Percentiles rank a stretch among this genome's conserved stretches.
phyloP scores from a whole-genome alignment of 139 green algal species.

The Microglena sp. region DNA sequence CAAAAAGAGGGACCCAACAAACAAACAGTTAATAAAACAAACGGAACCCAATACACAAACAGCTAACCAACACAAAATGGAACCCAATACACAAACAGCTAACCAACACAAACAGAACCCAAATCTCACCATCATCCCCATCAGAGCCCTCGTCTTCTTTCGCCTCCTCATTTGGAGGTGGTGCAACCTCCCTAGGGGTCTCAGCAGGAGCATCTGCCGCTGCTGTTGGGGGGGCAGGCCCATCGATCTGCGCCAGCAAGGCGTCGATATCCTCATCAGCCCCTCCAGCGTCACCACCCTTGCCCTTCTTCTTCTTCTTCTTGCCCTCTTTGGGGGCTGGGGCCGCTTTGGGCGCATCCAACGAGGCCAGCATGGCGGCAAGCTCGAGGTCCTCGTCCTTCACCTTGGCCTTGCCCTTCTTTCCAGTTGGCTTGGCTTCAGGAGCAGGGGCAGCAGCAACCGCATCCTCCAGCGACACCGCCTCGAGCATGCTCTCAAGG shows the following conservation, averaged over 20 bases:
- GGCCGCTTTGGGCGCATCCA: conserved; percentile 43
- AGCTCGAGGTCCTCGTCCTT: conserved; percentile 46
- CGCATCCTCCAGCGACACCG: conserved; percentile 16
- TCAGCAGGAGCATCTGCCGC: conserved; percentile 11
- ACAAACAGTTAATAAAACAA: too few species aligned
- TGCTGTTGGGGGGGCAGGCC: conserved; percentile 11
- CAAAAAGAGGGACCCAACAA: too few species aligned
- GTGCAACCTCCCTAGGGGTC: conserved; percentile 3
- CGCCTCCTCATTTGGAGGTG: not conserved
- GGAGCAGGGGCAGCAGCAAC: conserved; percentile 5
- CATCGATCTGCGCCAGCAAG: conserved; percentile 58
- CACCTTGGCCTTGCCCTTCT: conserved; percentile 27
- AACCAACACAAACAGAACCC: too few species aligned
- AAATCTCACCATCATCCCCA: conserved; percentile 22
- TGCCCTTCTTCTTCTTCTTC: conserved; percentile 38
- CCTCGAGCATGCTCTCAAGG: conserved; percentile 28
- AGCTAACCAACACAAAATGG: too few species aligned
- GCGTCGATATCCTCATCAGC: conserved; percentile 64
- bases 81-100: too few species aligned
- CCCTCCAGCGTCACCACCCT: conserved; percentile 12
- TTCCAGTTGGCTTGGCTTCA: conserved; percentile 9
- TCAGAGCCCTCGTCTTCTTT: conserved; percentile 7
- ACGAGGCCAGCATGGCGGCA: conserved; percentile 56
- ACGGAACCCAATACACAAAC: too few species aligned
- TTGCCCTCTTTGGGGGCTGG: conserved; percentile 5